These are phyloP conservation scores for Epichloe sp. DNA, from an alignment of 2,329 filamentous ascomycete genomes.

Conservation along the genomic window DNA sequence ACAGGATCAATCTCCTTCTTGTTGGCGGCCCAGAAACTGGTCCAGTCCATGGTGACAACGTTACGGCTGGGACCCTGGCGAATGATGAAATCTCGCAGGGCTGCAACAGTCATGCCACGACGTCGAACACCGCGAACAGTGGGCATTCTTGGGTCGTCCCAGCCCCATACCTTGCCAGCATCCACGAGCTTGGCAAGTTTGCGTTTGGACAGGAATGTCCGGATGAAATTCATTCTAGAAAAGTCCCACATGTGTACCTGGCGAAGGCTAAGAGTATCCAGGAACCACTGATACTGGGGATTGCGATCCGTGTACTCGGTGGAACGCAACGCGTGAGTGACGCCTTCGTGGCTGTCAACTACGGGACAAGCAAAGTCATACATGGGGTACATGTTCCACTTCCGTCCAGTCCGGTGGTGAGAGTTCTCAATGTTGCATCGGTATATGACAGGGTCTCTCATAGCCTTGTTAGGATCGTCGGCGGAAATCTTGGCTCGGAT, in stretches of 20 bases:
- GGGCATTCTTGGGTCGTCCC: constrained; percentile 80
- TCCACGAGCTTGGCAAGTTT: constrained; percentile 78
- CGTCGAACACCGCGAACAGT: constrained; percentile 69
- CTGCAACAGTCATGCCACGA: constrained; percentile 66
- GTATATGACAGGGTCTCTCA: constrained; percentile 96
- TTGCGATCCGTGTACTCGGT: constrained; percentile 84
- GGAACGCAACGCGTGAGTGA: constrained; percentile 71
- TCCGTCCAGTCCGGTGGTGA: constrained; percentile 67
- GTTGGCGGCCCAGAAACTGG: constrained; percentile 58
- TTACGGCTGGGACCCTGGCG: constrained; percentile 76
- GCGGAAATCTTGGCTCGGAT: constrained; percentile 90
- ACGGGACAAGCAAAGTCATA: constrained; percentile 81
- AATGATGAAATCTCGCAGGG: constrained; percentile 70
- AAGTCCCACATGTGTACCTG: constrained; percentile 80
- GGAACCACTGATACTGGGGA: constrained; percentile 77
- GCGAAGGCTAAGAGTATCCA: constrained; percentile 59
- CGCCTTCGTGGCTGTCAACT: constrained; percentile 67
- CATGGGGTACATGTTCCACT: constrained; percentile 78
- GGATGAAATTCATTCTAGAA: constrained; percentile 70
- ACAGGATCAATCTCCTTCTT: constrained; percentile 74
- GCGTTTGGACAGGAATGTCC: constrained; percentile 72
- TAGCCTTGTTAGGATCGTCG: constrained; percentile 86
- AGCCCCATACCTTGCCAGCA: constrained; percentile 62
- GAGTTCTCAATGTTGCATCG: constrained; percentile 59
- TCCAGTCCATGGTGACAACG: constrained; percentile 76